Evolutionary conservation across 2,329 filamentous ascomycete genomes (phyloP).

Genomic region (Xylaria sp.): DNA sequence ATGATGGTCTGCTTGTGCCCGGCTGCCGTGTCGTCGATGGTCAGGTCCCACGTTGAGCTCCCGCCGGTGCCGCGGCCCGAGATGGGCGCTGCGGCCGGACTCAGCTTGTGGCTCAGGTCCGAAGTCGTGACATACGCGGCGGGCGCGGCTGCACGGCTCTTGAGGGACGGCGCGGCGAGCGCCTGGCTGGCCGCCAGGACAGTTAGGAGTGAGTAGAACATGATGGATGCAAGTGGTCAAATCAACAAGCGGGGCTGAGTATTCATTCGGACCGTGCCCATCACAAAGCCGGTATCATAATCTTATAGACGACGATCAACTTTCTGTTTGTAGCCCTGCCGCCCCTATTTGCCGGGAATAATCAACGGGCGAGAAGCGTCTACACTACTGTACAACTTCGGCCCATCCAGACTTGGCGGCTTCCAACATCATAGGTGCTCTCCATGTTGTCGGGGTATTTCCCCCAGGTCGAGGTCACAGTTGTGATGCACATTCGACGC

Average conservation of each 20-base stretch:
- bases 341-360: not conserved
- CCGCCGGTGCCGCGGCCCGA: slow-evolving; percentile 50
- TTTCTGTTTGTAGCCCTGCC: slow-evolving; percentile 27
- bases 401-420: no score
- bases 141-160: slow-evolving; percentile 38
- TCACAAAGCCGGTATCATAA: not conserved
- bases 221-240: slow-evolving; percentile 8
- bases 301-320: not conserved
- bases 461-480: slow-evolving; percentile 9
- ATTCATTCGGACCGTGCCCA: not conserved
- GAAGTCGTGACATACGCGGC: slow-evolving; percentile 52
- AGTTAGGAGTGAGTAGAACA: slow-evolving; percentile 38
- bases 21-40: slow-evolving; percentile 53
- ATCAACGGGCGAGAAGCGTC: not conserved
- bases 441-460: not conserved
- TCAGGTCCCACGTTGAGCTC: slow-evolving; percentile 53
- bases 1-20: slow-evolving; percentile 55
- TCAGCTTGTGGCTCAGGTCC: slow-evolving; percentile 53
- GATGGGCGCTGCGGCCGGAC: slow-evolving; percentile 50
- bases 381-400: not conserved
- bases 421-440: not conserved
- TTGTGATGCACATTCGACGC: slow-evolving; percentile 5
- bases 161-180: slow-evolving; percentile 30
- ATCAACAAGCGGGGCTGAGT: not conserved
- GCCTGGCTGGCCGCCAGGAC: slow-evolving; percentile 38